Evolutionary conservation across 2,329 filamentous ascomycete genomes (phyloP), one percentile per base, ranked within the genome.

Genomic region (Sordariomycetes sp.): DNA sequence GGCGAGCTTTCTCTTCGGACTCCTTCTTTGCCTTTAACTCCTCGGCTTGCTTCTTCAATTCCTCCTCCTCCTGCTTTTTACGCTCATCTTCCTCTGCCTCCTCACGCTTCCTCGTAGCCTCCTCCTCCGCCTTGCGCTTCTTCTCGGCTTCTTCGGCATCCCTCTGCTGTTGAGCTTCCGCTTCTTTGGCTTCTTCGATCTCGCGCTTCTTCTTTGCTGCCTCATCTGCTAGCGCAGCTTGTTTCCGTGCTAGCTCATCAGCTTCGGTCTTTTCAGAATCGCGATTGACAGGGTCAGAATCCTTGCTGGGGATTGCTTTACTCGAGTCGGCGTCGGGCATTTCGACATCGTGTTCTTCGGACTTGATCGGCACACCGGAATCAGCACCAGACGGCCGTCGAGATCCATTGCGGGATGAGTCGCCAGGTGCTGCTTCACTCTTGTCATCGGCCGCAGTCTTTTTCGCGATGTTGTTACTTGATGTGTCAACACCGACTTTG

Each of bases 331-430:
- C 63, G 40, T 76, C 72, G 3, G 55, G 57, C 72, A 77, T 76
- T 15, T 72, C 69, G 8, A 72, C 49, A 35, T 77, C 73, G 2
- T 58, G 49, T 35, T 75, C 71, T 39, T 76, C 72, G 1, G 68
- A 68, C 43, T 75, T 75, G 26, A 76, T 69, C 31, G 67, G 65
- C n/a, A 75, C 70, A 12, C 55, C 50, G 44, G 66, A 70, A 26
- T 73, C 70, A 4, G 55, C 53, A 3, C 57, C 48, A 8, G 45
- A 49, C 3, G 55, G 54, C 40, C 66, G 69, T 12, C 54, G 49
- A 3, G 52, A 54, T 19, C 69, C 64, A 31, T 59, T 59, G 3
- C 62, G 59, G 17, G 59, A 56, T n/a, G 58, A 11, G 46, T 37
- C 46, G 50, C 62, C 47, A 53, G 64, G 34, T 41, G 37, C 46